phyloP scores from a whole-genome alignment of 805 yeast species.

The Hanseniaspora singularis region DNA sequence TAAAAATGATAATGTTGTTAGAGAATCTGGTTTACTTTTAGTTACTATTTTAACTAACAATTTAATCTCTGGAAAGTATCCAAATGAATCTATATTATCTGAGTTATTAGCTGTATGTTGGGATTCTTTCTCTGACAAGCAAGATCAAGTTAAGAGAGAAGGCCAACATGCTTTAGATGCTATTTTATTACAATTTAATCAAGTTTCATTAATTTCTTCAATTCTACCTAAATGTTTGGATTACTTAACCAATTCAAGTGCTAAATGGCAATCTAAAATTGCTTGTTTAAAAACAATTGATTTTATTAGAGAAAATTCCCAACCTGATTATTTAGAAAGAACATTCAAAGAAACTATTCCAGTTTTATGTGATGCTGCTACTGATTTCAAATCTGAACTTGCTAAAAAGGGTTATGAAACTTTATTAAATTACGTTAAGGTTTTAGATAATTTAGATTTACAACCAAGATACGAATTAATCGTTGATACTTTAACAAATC shows the following conservation, averaged over 20 bases:
- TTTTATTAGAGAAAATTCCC: slow-evolving; percentile 61
- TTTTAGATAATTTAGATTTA: slow-evolving; percentile 85
- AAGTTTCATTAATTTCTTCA: slow-evolving; percentile 65
- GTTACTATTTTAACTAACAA: slow-evolving; percentile 46
- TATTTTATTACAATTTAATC: slow-evolving; percentile 55
- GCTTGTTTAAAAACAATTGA: slow-evolving; percentile 68
- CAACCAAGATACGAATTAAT: slow-evolving; percentile 74
- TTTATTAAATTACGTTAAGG: slow-evolving; percentile 58
- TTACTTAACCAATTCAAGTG: slow-evolving; percentile 60
- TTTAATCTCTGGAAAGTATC: slow-evolving; percentile 49
- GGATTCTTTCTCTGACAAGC: slow-evolving; percentile 76
- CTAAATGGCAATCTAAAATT: slow-evolving; percentile 85
- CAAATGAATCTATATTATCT: slow-evolving; percentile 62
- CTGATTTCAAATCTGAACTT: slow-evolving; percentile 93
- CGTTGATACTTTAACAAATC: slow-evolving; percentile 81
- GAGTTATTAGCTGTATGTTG: slow-evolving; percentile 51
- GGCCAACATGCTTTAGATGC: slow-evolving; percentile 72
- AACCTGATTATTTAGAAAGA: slow-evolving; percentile 74
- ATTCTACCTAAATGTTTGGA: slow-evolving; percentile 48
- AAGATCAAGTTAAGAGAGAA: slow-evolving; percentile 69
- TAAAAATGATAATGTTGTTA: slow-evolving; percentile 58
- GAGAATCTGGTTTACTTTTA: slow-evolving; percentile 65
- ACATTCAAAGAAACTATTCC: slow-evolving; percentile 74
- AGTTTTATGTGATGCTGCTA: slow-evolving; percentile 72
- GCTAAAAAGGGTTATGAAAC: slow-evolving; percentile 72